Conservation (phyloP, 371 early-diverging fungal genomes). For the Mucor piriformis region DNA sequence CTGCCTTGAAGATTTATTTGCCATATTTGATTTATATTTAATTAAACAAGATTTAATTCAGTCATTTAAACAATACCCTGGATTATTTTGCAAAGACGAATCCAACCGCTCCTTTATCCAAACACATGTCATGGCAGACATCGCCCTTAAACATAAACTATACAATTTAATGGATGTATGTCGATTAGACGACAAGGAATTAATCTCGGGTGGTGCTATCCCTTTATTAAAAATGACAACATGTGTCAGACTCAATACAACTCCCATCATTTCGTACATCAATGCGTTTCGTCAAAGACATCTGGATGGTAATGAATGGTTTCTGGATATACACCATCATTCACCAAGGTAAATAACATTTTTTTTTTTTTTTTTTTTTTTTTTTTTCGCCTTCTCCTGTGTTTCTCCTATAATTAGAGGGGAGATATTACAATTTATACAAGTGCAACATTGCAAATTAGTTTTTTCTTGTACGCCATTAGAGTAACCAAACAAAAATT, state of each 20-base stretch:
- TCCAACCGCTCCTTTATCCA: constrained; percentile 13
- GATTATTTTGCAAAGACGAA: constrained; percentile 20
- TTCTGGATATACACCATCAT: constrained; percentile 4
- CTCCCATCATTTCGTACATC: background rate
- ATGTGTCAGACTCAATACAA: constrained; percentile 6
- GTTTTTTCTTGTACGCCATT: constrained; percentile 18
- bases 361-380: too few species aligned
- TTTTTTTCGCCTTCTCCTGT: background rate
- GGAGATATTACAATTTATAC: constrained; percentile 5
- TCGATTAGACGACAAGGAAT: constrained; percentile 9
- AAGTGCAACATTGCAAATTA: constrained; percentile 17
- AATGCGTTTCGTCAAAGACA: constrained; percentile 8
- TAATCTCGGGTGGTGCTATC: constrained; percentile 12
- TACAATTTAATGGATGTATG: constrained; percentile 17
- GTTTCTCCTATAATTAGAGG: constrained; percentile 5
- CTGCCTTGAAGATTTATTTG: constrained; percentile 20
- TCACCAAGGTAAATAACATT: background rate
- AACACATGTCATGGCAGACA: constrained; percentile 16
- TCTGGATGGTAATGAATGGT: constrained; percentile 20
- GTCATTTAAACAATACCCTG: constrained; percentile 8
- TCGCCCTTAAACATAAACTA: constrained; percentile 11
- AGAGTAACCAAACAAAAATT: constrained; percentile 12
- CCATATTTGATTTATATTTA: constrained; percentile 17
- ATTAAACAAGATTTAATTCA: constrained; percentile 3
- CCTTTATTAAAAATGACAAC: constrained; percentile 22